phyloP scores from a whole-genome alignment of 1,139 yeast genomes.

The Wickerhamiella infanticola region DNA sequence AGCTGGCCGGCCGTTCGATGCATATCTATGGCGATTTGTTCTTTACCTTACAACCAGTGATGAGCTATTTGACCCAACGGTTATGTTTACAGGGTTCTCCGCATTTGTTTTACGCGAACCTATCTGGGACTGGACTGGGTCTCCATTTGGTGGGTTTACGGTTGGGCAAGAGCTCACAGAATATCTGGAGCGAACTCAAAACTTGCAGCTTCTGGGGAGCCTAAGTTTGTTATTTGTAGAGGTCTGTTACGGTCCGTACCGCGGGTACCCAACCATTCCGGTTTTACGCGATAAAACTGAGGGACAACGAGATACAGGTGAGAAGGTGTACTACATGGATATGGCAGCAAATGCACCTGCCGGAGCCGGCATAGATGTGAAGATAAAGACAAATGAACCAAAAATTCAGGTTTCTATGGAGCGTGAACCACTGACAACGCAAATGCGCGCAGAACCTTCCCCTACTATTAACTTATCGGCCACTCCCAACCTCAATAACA shows the following conservation, averaged over 20 bases:
- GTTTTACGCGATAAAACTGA: neutral
- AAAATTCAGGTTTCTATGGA: neutral
- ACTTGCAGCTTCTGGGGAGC: constrained; percentile 85
- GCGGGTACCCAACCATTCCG: constrained; percentile 1
- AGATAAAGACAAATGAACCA: neutral
- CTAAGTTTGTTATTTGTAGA: neutral
- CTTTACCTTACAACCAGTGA: constrained; percentile 8
- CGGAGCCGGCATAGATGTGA: neutral
- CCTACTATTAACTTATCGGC: neutral
- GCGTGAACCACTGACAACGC: neutral
- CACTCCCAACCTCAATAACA: neutral
- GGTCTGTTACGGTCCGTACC: neutral
- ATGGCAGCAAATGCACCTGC: neutral
- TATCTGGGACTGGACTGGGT: constrained; percentile 48
- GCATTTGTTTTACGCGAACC: constrained; percentile 13
- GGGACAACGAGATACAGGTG: neutral
- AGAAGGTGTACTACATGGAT: neutral
- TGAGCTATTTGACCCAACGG: neutral
- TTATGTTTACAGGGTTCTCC: neutral
- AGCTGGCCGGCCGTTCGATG: constrained; percentile 45
- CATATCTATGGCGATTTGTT: constrained; percentile 62
- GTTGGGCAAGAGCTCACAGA: constrained; percentile 46
- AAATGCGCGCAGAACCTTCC: neutral
- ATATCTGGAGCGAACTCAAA: constrained; percentile 48
- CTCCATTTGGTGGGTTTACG: constrained; percentile 70